A percentile compares a stretch with the other conserved stretches of the same genome.
These are phyloP conservation scores for Neurospora sp. DNA, from an alignment of 495 filamentous ascomycete genomes.

Conservation along the genomic window DNA sequence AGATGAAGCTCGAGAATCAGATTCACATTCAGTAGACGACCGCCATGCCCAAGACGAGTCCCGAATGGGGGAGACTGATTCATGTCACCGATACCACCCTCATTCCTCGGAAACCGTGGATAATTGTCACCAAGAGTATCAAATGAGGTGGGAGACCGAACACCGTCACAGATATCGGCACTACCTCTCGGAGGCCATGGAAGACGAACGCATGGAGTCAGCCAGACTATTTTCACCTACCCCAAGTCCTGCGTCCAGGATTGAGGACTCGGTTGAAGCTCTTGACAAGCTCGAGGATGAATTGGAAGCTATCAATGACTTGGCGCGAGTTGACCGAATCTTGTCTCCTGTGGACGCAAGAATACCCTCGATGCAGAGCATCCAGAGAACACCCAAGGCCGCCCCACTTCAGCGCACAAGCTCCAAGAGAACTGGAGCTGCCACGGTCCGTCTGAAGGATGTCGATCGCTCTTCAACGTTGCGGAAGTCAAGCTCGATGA, in stretches of 20 bases:
- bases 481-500: constrained; percentile 27
- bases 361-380: not conserved
- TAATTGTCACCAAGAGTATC: not conserved
- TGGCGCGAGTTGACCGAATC: constrained; percentile 29
- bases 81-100: not conserved
- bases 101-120: not conserved
- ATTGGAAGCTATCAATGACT: constrained; percentile 41
- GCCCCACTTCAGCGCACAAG: constrained; percentile 10
- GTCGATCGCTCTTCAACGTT: constrained; percentile 17
- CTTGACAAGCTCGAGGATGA: constrained; percentile 62
- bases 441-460: constrained; percentile 17
- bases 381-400: not conserved
- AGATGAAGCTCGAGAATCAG: not conserved
- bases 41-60: not conserved
- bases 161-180: not conserved
- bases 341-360: constrained; percentile 23
- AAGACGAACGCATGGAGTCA: not conserved
- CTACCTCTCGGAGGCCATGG: not conserved
- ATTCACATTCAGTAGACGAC: not conserved
- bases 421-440: constrained; percentile 7
- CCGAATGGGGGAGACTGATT: not conserved
- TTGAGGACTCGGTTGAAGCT: constrained; percentile 59
- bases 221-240: constrained; percentile 8
- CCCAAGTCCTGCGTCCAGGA: constrained; percentile 40
- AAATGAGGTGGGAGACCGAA: not conserved